Percentiles rank a stretch among this genome's conserved stretches.
phyloP scores from a whole-genome alignment of 2,329 filamentous ascomycete species.

The Penicillium sp. region DNA sequence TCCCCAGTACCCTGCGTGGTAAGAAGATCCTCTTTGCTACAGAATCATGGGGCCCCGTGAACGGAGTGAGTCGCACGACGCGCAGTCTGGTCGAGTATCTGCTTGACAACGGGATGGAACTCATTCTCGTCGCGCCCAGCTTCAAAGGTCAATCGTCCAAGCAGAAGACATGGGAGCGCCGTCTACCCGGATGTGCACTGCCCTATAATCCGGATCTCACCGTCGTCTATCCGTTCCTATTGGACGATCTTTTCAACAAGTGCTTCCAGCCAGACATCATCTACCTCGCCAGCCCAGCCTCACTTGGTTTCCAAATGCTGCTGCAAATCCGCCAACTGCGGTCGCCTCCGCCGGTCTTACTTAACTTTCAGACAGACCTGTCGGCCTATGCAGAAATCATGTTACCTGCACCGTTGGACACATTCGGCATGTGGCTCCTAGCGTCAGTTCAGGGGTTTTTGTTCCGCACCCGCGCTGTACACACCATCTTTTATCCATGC shows the following conservation, averaged over 20 bases:
- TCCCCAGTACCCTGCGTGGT: conserved; percentile 52
- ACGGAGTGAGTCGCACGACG: conserved; percentile 70
- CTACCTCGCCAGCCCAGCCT: conserved; percentile 68
- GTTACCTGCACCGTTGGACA: conserved; percentile 62
- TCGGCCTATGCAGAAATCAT: conserved; percentile 67
- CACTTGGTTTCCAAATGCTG: conserved; percentile 68
- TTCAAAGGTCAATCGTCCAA: not conserved
- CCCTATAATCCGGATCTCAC: conserved; percentile 71
- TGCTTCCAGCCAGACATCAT: conserved; percentile 67
- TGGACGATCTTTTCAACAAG: conserved; percentile 59
- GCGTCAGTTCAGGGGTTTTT: conserved; percentile 64
- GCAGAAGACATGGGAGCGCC: conserved; percentile 48
- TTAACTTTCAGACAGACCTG: conserved; percentile 33
- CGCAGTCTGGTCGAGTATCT: conserved; percentile 67
- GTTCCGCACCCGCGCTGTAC: conserved; percentile 60
- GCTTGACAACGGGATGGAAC: conserved; percentile 60
- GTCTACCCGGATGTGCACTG: conserved; percentile 63
- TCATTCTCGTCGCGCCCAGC: conserved; percentile 63
- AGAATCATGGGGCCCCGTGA: conserved; percentile 70
- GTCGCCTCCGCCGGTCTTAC: conserved; percentile 26
- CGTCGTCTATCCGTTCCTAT: conserved; percentile 66
- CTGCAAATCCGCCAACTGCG: conserved; percentile 63
- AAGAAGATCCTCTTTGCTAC: conserved; percentile 66
- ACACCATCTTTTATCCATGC: conserved; percentile 68
- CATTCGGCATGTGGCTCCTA: conserved; percentile 61